Conservation (phyloP, 1,284 basidiomycete species). For the Ganoderma lingzhi region DNA sequence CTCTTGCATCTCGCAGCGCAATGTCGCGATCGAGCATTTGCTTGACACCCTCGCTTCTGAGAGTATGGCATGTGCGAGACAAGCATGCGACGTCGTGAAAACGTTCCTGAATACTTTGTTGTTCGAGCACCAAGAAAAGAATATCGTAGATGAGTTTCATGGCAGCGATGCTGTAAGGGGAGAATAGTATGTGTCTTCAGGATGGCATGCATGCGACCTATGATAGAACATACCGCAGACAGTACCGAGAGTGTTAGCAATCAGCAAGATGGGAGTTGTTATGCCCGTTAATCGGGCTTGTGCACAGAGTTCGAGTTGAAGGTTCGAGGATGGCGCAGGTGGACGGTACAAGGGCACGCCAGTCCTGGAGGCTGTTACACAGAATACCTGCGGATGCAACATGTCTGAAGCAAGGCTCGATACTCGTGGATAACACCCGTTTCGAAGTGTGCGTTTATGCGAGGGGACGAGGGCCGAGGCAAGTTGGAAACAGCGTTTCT, state of each 20-base stretch:
- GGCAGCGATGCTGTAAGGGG: not conserved
- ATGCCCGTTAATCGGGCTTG: not conserved
- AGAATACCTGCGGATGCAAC: not conserved
- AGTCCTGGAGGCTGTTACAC: not conserved
- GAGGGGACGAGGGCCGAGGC: not conserved
- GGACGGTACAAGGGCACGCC: not conserved
- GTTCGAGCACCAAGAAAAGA: conserved; percentile 4
- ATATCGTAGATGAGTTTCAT: conserved; percentile 9
- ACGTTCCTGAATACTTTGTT: not conserved
- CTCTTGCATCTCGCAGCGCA: not conserved
- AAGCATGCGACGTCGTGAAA: conserved; percentile 10
- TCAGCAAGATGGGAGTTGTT: not conserved
- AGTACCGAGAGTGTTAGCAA: not conserved
- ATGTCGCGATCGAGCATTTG: conserved; percentile 6
- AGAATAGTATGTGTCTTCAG: not conserved
- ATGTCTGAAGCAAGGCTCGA: conserved; percentile 9
- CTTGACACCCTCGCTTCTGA: not conserved
- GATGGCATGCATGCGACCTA: not conserved
- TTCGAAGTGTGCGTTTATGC: not conserved
- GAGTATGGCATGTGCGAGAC: conserved; percentile 10
- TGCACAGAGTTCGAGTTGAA: not conserved
- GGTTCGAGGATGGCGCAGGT: not conserved
- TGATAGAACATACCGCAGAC: not conserved
- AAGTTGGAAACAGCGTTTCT: not conserved
- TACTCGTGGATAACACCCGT: conserved; percentile 2